phyloP scores from a whole-genome alignment of 2,329 filamentous ascomycete genomes.

The Alternaria brassicae region DNA sequence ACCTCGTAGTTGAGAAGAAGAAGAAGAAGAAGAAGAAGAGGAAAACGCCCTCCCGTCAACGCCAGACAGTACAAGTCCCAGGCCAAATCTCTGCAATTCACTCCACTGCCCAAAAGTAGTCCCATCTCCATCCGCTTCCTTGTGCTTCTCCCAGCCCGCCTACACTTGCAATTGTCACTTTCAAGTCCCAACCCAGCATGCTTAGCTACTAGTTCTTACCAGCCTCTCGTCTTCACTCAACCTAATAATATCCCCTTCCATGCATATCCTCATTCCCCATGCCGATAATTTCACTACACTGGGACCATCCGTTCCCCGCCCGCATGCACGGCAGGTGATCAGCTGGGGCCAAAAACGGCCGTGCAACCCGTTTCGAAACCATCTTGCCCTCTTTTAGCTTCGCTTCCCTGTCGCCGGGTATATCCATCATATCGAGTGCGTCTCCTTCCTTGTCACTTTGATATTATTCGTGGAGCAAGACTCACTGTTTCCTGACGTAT shows the following conservation, averaged over 20 bases:
- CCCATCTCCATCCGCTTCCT: not conserved
- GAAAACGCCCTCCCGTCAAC: not conserved
- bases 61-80: not conserved
- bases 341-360: constrained; percentile 15
- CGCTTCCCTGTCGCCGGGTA: constrained; percentile 9
- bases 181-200: not conserved
- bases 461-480: constrained; percentile 27
- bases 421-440: not conserved
- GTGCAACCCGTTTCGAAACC: constrained; percentile 35
- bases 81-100: not conserved
- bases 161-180: not conserved
- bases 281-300: constrained; percentile 20
- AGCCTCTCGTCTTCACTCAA: constrained; percentile 1
- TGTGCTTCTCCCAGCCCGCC: not conserved
- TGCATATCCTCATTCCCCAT: constrained; percentile 7
- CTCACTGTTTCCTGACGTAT: not conserved
- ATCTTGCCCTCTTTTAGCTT: constrained; percentile 35
- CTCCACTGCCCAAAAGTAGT: not conserved
- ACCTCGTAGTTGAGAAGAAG: not conserved
- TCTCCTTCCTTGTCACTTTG: constrained; percentile 17
- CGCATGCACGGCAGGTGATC: constrained; percentile 18
- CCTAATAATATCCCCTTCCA: constrained; percentile 18
- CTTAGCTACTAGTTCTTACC: not conserved
- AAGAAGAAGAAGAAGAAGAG: too few relatives aligned
- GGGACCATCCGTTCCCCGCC: constrained; percentile 30